phyloP scores from a whole-genome alignment of 2,329 filamentous ascomycete species.

The Raffaelea arxii region DNA sequence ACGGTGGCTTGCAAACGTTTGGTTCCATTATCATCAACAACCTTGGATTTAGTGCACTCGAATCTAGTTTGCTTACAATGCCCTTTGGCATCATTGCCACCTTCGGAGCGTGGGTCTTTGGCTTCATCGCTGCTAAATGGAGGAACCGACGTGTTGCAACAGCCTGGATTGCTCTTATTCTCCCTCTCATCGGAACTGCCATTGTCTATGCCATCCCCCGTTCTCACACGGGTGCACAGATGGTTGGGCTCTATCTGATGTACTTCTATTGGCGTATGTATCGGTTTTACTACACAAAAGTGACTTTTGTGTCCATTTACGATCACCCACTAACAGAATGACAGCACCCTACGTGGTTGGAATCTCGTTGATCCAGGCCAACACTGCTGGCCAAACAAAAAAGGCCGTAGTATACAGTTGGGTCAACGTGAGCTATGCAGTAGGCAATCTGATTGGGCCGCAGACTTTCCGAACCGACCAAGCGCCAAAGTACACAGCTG shows the following conservation, averaged over 20 bases:
- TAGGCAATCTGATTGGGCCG: constrained; percentile 47
- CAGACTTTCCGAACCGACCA: constrained; percentile 45
- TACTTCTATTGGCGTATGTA: neutral
- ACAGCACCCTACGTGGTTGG: constrained; percentile 9
- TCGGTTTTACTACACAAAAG: neutral
- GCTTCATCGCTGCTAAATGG: neutral
- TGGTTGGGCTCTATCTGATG: neutral
- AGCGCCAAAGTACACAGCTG: constrained; percentile 41
- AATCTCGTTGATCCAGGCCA: constrained; percentile 10
- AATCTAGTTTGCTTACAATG: constrained; percentile 26
- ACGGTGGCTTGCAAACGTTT: constrained; percentile 52
- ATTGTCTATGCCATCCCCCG: neutral
- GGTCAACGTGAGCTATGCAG: constrained; percentile 19
- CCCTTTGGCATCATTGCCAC: constrained; percentile 20
- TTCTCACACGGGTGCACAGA: neutral
- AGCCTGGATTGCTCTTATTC: neutral
- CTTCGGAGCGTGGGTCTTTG: neutral
- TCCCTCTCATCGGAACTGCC: neutral
- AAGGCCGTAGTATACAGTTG: constrained; percentile 1
- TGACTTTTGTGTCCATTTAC: no score
- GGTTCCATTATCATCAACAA: constrained; percentile 48
- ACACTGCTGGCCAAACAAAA: constrained; percentile 11
- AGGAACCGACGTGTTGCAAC: neutral
- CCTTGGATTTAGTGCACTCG: constrained; percentile 36
- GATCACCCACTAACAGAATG: neutral